These are phyloP conservation scores for Protomyces macrosporus DNA, from an alignment of 1,139 yeast species.

Conservation along the genomic window DNA sequence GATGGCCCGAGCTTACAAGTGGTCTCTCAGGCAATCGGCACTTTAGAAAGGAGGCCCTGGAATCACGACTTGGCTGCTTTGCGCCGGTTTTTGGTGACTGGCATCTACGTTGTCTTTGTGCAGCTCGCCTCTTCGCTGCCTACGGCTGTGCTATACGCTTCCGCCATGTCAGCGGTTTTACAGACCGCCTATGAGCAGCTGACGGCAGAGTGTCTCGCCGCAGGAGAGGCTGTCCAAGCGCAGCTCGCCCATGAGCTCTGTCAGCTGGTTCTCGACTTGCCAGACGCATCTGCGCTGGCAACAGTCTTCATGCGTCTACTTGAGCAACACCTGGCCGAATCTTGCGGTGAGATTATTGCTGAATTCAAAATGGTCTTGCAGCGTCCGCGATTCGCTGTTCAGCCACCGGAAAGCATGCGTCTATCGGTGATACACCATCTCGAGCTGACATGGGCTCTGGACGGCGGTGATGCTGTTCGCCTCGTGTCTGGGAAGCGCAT, in stretches of 20 bases:
- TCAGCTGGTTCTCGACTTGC: background rate
- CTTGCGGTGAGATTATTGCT: background rate
- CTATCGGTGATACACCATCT: background rate
- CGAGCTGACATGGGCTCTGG: background rate
- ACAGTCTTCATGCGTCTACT: background rate
- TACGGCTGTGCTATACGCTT: background rate
- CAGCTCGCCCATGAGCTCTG: background rate
- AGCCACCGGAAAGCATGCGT: background rate
- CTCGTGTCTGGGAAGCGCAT: background rate
- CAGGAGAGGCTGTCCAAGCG: background rate
- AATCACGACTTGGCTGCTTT: background rate
- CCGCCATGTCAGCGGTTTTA: background rate
- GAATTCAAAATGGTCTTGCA: background rate
- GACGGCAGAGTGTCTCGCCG: background rate
- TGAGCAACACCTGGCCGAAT: background rate
- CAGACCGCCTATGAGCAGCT: background rate
- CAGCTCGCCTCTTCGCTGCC: background rate
- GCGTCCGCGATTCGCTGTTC: background rate
- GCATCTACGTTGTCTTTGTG: background rate
- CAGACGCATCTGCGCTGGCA: background rate
- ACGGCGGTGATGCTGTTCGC: background rate
- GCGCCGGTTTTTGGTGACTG: background rate
- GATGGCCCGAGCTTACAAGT: background rate
- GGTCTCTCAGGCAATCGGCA: background rate
- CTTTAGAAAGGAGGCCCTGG: background rate